Evolutionary conservation across 2,329 filamentous ascomycete genomes (phyloP).

Genomic region (Ophiostoma pallidulum): DNA sequence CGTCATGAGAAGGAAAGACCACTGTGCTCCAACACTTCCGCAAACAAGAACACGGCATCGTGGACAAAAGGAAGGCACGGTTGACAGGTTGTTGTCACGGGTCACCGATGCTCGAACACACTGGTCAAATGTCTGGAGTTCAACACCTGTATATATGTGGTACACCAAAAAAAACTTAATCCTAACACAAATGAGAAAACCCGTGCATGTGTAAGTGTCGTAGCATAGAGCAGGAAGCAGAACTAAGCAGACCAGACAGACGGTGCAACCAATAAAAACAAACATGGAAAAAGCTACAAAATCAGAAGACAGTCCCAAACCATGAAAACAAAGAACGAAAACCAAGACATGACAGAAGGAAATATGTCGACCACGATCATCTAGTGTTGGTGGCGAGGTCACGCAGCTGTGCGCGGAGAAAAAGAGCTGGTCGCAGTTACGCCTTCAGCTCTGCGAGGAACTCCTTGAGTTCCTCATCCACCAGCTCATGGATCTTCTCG

Average conservation of each 20-base stretch:
- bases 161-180: not conserved
- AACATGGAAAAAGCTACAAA: not conserved
- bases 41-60: no score
- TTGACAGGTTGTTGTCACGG: not conserved
- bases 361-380: no score
- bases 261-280: not conserved
- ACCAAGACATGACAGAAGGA: no score
- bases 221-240: conserved; percentile 6
- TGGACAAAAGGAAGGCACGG: not conserved
- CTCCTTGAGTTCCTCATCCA: conserved; percentile 52
- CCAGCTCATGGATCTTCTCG: conserved; percentile 52
- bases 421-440: conserved; percentile 17
- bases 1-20: no score
- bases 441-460: conserved; percentile 44
- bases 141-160: not conserved
- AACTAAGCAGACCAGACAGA: not conserved
- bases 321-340: conserved; percentile 5
- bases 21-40: no score
- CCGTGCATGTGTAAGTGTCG: not conserved
- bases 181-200: not conserved
- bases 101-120: no score
- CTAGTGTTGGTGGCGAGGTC: no score
- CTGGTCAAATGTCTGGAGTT: not conserved
- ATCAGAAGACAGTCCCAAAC: not conserved
- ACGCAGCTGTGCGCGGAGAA: no score